Evolutionary conservation across 495 filamentous ascomycete species (phyloP).

Genomic region (Hypoxylon fuscum): DNA sequence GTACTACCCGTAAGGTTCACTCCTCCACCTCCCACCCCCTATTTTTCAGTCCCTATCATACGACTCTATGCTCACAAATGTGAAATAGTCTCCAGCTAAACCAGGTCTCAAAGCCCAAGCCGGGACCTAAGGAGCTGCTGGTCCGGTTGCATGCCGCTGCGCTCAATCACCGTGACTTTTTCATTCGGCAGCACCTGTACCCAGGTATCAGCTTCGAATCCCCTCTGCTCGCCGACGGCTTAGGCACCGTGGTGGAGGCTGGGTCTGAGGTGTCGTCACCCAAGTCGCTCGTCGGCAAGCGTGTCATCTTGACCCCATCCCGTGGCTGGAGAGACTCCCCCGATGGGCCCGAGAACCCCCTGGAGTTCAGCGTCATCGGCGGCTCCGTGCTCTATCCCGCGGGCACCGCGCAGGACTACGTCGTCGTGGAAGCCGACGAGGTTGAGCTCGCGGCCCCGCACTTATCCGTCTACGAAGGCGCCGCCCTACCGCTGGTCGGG

Average conservation of each 20-base stretch:
- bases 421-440: constrained; percentile 73
- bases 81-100: constrained; percentile 70
- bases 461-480: constrained; percentile 74
- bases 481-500: constrained; percentile 81
- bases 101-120: constrained; percentile 65
- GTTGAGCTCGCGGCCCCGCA: constrained; percentile 78
- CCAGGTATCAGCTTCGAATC: constrained; percentile 76
- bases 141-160: constrained; percentile 77
- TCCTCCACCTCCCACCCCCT: constrained; percentile 19
- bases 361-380: constrained; percentile 75
- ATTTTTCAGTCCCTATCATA: neutral
- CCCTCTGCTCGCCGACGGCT: constrained; percentile 82
- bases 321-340: constrained; percentile 77
- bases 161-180: constrained; percentile 92
- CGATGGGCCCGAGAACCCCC: constrained; percentile 73
- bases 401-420: constrained; percentile 76
- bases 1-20: constrained; percentile 71
- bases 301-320: constrained; percentile 77
- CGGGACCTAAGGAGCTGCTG: constrained; percentile 70
- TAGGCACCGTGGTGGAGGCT: constrained; percentile 71
- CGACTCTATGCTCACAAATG: constrained; percentile 3
- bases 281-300: constrained; percentile 61
- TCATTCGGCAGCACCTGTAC: constrained; percentile 91
- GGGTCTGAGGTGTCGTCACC: constrained; percentile 60
- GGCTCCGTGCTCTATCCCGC: constrained; percentile 67